Base-by-base conservation (phyloP, 768 basidiomycete genomes). In the Agrocybe pediades region DNA sequence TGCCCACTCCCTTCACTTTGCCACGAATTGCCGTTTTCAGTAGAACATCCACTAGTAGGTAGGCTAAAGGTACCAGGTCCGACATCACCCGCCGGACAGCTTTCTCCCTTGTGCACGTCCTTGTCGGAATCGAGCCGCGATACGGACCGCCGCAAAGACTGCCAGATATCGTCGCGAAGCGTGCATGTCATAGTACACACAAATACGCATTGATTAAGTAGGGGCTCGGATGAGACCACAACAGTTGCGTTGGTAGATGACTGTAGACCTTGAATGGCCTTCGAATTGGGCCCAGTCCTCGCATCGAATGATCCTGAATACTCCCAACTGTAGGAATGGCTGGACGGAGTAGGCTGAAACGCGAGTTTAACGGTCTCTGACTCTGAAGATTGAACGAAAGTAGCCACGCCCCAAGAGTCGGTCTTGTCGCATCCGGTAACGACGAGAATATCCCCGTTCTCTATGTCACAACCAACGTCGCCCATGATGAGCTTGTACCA, bases 361-460 rank as follows among this genome's bases (percentile, higher is more conserved):
- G n/a, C 44, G 2, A 57, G 48, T 6, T n/a, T 40, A 19, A 43
- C 44, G 5, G n/a, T n/a, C n/a, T n/a, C n/a, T n/a, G 45, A 15
- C 1, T 41, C 23, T 15, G 47, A 20, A 6, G 20, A 9, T 40
- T 57, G 49, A 2, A 46, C 20, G 21, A 60, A 57, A 9, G 58
- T 54, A 16, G 56, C 62, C 23, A 63, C 55, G 6, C 62, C 62
- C 62, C 62, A 63, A 15, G 59, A 25, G 6, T 56, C 13, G 6
- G 55, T 52, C 25, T 56, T 56, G 30, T 60, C 58, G 56, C 47
- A 53, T 8, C 62, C 62, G 11, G 46, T 46, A 5, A 65, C 62
- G 3, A 65, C 26, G 3, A 54, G 60, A 7, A 65, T 9, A 26
- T 65, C 61, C 0, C 64, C 62, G 11, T 65, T 65, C 4, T 49